Evolutionary conservation across 2,329 filamentous ascomycete species (phyloP).

Genomic region (Diaporthe sp.): DNA sequence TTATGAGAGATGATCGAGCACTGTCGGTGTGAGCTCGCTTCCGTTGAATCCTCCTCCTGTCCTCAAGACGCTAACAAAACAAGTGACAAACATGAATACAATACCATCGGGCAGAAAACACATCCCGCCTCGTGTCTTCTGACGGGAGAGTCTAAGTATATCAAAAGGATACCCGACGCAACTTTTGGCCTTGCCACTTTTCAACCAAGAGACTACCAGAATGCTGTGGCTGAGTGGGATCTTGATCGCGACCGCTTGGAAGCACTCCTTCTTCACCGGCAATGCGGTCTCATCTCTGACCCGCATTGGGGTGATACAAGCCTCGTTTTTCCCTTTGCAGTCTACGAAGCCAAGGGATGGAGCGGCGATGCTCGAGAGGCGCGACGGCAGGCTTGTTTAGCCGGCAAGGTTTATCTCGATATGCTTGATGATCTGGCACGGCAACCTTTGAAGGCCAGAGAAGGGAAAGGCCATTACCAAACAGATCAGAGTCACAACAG

Average conservation of each 20-base stretch:
- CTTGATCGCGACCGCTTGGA: not conserved
- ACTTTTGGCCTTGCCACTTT: not conserved
- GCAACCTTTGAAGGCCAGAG: not conserved
- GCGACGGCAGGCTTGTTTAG: not conserved
- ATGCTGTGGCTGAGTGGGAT: not conserved
- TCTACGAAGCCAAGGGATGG: not conserved
- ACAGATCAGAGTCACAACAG: slow-evolving; percentile 1
- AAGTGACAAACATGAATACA: slow-evolving; percentile 3
- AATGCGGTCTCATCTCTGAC: slow-evolving; percentile 1
- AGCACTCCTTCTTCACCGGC: not conserved
- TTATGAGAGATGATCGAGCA: not conserved
- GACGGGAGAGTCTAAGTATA: not conserved
- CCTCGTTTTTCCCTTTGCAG: not conserved
- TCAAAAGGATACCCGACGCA: not conserved
- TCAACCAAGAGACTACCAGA: slow-evolving; percentile 3
- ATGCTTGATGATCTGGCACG: not conserved
- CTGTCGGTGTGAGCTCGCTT: not conserved
- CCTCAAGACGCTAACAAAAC: not conserved
- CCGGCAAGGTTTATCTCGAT: not conserved
- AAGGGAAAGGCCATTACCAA: not conserved
- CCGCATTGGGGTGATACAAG: not conserved
- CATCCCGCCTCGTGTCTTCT: not conserved
- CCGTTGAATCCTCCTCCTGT: not conserved
- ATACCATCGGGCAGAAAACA: not conserved
- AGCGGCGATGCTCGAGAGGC: not conserved